phyloP scores from a whole-genome alignment of 495 filamentous ascomycete species.

The Hypomontagnella monticulosa region DNA sequence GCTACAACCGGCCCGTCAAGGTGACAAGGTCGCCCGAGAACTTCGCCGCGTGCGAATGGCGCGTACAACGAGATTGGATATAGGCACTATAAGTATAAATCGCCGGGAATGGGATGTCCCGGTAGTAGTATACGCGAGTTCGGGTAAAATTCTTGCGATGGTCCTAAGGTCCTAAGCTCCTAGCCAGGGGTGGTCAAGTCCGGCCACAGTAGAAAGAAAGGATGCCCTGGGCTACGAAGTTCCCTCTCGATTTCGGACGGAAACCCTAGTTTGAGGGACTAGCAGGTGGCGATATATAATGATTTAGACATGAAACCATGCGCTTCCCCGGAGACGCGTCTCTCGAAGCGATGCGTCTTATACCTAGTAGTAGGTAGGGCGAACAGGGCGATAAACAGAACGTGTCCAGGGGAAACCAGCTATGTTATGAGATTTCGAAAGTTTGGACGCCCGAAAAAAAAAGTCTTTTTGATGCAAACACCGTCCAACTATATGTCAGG shows the following conservation, averaged over 20 bases:
- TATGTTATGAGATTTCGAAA: conserved; percentile 30
- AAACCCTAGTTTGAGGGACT: conserved; percentile 31
- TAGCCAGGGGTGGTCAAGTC: conserved; percentile 9
- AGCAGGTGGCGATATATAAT: conserved; percentile 29
- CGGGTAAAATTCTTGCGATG: conserved; percentile 23
- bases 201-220: conserved; percentile 20
- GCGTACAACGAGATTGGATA: conserved; percentile 18
- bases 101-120: conserved; percentile 5
- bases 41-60: conserved; percentile 26
- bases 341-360: conserved; percentile 29
- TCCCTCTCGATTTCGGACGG: conserved; percentile 28
- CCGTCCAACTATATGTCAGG: conserved; percentile 34
- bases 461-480: conserved; percentile 42
- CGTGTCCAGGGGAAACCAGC: conserved; percentile 14
- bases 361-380: conserved; percentile 7
- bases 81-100: conserved; percentile 17
- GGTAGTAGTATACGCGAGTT: conserved; percentile 23
- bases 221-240: conserved; percentile 27
- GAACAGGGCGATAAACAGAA: conserved; percentile 11
- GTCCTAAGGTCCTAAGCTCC: conserved; percentile 23
- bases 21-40: conserved; percentile 29
- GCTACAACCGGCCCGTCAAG: conserved; percentile 41
- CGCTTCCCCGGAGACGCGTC: conserved; percentile 23
- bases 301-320: conserved; percentile 35
- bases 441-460: conserved; percentile 28